Evolutionary conservation across 1,284 basidiomycete species (phyloP), one percentile per base, ranked within the genome.

Genomic region (Microbotryum silenes-acaulis): DNA sequence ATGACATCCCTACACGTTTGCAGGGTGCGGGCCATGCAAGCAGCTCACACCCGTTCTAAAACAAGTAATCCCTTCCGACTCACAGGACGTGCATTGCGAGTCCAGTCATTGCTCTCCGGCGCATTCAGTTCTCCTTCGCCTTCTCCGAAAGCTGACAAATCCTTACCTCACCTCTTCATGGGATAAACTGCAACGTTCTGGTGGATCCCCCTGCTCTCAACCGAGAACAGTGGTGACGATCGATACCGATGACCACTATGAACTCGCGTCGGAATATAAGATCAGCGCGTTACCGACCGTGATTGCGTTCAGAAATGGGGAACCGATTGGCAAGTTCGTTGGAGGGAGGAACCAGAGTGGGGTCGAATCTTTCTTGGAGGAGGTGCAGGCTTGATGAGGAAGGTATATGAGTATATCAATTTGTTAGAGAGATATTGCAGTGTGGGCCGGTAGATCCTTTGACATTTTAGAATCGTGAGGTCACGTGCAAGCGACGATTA

Each of bases 11-110:
- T 27, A 27, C 27, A 27, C 27, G 27, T 27, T 64, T 64, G 6
- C 60, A 53, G 65, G 66, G 66, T 68, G 66, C 47, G 67, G 67
- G 6, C 67, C 67, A 3, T 68, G 67, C 47, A 56, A 57, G 16
- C 44, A 62, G 21, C 56, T 68, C 21, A 59, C 64, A 0, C 67
- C 67, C 4, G 59, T 65, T 0, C 66, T 67, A 25, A 62, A 65
- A 52, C 52, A 50, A 49, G 66, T 65, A n/a, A 55, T 67, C 25
- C 37, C 55, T 21, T 56, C 61, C 10, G 56, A 56, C 8, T 52
- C 56, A 12, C 16, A 42, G 0, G 62, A 57, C 5, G 57, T 61
- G 6, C 60, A 67, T 45, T 46, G 66, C 63, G 20, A 52, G 59
- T 49, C 14, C 10, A 8, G 4, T 33, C 4, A 18, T 37, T 8